Percentiles rank a stretch among this genome's conserved stretches.
Conservation (phyloP, 2,329 filamentous ascomycete species). For the Xylariomycetidae sp. region DNA sequence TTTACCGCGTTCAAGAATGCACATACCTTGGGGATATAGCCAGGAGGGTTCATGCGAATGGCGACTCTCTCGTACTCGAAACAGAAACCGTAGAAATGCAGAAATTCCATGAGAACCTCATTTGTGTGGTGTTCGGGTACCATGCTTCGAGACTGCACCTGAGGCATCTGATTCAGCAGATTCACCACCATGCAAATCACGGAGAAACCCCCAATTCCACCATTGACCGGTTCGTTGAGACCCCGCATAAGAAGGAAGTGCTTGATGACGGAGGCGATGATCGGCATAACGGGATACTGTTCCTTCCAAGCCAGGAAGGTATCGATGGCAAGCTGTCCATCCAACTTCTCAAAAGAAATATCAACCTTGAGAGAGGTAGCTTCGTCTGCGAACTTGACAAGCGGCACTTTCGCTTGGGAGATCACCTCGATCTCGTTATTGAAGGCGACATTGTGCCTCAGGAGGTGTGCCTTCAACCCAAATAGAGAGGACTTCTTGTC, state of each 20-base stretch:
- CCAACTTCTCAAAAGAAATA: conserved; percentile 88
- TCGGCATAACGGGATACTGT: conserved; percentile 77
- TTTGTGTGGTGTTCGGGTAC: conserved; percentile 64
- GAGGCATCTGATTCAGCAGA: conserved; percentile 75
- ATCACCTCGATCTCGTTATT: conserved; percentile 61
- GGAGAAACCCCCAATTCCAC: conserved; percentile 89
- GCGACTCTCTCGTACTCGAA: conserved; percentile 67
- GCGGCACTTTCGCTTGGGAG: conserved; percentile 71
- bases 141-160: conserved; percentile 56
- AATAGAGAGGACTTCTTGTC: conserved; percentile 52
- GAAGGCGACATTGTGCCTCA: conserved; percentile 49
- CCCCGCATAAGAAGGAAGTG: conserved; percentile 86
- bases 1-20: not conserved
- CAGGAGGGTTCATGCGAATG: conserved; percentile 69
- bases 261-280: conserved; percentile 82
- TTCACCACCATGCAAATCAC: conserved; percentile 91
- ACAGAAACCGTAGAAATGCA: conserved; percentile 80
- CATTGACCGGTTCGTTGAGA: conserved; percentile 84
- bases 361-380: conserved; percentile 79
- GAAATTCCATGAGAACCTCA: conserved; percentile 77
- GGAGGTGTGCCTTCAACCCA: conserved; percentile 56
- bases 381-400: conserved; percentile 84
- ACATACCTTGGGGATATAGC: conserved; percentile 63
- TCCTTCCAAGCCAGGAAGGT: conserved; percentile 78
- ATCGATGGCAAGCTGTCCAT: conserved; percentile 70